phyloP scores from a whole-genome alignment of 345 rosid genomes.

The Populus alba region DNA sequence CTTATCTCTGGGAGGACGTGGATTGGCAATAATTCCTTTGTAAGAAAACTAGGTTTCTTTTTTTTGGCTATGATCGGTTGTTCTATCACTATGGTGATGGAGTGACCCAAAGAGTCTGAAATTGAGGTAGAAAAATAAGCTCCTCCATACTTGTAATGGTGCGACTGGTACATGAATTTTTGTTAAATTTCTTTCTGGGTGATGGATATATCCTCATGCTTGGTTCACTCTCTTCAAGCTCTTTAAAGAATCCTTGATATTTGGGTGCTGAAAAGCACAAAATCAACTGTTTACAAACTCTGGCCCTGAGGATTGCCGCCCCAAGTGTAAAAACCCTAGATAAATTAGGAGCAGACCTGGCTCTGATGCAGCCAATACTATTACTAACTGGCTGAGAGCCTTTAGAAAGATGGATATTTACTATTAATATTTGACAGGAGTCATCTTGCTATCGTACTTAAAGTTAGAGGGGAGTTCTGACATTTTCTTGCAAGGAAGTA shows the following conservation, averaged over 20 bases:
- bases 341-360: too few relatives aligned
- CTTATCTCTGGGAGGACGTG: slow-evolving; percentile 11
- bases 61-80: slow-evolving; percentile 22
- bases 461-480: too few relatives aligned
- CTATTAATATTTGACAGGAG: too few relatives aligned
- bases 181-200: slow-evolving; percentile 17
- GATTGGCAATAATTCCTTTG: slow-evolving; percentile 34
- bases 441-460: too few relatives aligned
- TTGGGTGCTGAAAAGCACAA: neutral
- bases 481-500: too few relatives aligned
- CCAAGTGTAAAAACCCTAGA: neutral
- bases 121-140: slow-evolving; percentile 42
- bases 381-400: too few relatives aligned
- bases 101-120: slow-evolving; percentile 23
- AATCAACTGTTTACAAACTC: too few relatives aligned
- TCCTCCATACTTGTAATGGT: slow-evolving; percentile 13
- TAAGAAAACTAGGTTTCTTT: slow-evolving; percentile 22
- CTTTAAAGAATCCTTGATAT: neutral
- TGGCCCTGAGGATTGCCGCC: neutral
- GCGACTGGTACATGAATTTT: slow-evolving; percentile 6
- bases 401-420: too few relatives aligned
- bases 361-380: too few relatives aligned
- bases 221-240: neutral
- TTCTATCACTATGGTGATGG: slow-evolving; percentile 24
- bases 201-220: neutral